Conservation (phyloP, 129 eudicot genomes). For the Gnaphalium uliginosum region DNA sequence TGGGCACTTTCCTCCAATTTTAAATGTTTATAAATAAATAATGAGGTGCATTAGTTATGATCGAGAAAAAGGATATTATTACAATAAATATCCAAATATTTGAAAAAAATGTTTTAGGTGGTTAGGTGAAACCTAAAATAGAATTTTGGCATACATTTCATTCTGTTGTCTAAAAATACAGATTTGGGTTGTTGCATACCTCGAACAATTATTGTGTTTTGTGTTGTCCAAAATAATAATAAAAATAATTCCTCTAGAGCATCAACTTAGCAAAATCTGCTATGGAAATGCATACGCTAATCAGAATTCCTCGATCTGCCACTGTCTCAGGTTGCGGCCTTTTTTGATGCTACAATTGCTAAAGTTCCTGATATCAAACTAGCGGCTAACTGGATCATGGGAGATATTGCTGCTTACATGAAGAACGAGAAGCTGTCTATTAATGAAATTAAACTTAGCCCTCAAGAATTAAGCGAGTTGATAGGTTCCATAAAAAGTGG, state of each 20-base stretch:
- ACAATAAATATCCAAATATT: background rate
- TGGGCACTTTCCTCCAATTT: background rate
- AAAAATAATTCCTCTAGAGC: too few relatives aligned
- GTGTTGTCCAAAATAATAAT: too few relatives aligned
- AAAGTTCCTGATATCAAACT: slow-evolving; percentile 75
- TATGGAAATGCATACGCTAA: background rate
- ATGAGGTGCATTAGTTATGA: background rate
- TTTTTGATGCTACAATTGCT: slow-evolving; percentile 80
- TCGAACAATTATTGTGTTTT: background rate
- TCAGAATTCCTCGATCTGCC: background rate
- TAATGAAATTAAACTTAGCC: slow-evolving; percentile 76
- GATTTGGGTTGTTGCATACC: background rate
- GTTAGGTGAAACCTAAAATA: background rate
- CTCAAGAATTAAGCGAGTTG: slow-evolving; percentile 77
- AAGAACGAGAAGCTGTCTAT: slow-evolving; percentile 77
- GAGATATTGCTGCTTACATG: slow-evolving; percentile 91
- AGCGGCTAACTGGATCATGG: slow-evolving; percentile 96
- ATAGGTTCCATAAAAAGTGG: slow-evolving; percentile 77
- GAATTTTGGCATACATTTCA: background rate
- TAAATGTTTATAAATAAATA: background rate
- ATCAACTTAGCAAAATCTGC: slow-evolving; percentile 55
- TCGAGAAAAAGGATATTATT: background rate
- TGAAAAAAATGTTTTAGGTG: background rate
- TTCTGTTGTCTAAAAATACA: background rate
- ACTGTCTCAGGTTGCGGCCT: slow-evolving; percentile 68